These are phyloP conservation scores for Fusarium tjaetaba DNA, from an alignment of 2,329 filamentous ascomycete species.

Conservation along the genomic window DNA sequence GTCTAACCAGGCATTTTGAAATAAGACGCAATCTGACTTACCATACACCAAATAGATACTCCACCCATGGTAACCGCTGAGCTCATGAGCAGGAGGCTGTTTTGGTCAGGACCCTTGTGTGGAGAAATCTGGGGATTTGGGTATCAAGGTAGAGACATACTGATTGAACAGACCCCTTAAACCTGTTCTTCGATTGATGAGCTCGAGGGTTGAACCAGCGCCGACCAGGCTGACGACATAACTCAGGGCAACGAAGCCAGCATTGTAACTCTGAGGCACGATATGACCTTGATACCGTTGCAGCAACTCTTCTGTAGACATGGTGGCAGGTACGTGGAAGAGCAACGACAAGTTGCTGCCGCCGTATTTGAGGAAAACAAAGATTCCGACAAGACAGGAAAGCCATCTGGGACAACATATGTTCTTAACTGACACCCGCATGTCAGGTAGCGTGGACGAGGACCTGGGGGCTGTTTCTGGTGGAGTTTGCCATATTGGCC, in stretches of 20 bases:
- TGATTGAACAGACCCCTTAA: constrained; percentile 75
- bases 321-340: constrained; percentile 20
- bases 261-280: constrained; percentile 61
- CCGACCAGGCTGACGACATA: constrained; percentile 81
- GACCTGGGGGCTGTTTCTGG: constrained; percentile 18
- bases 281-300: constrained; percentile 55
- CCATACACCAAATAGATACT: constrained; percentile 79
- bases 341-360: constrained; percentile 21
- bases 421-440: constrained; percentile 34
- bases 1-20: background rate
- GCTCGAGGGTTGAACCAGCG: constrained; percentile 80
- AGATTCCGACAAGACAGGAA: background rate
- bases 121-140: background rate
- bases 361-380: constrained; percentile 14
- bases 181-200: constrained; percentile 80
- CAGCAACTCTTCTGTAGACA: constrained; percentile 48
- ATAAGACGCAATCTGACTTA: constrained; percentile 42
- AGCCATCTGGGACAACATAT: constrained; percentile 19
- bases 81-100: constrained; percentile 69
- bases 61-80: constrained; percentile 78
- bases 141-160: constrained; percentile 54
- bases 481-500: constrained; percentile 24
- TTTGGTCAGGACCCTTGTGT: constrained; percentile 4
- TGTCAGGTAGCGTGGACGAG: background rate
- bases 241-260: constrained; percentile 76